phyloP scores from a whole-genome alignment of 495 filamentous ascomycete species.

The Xylaria nigripes region DNA sequence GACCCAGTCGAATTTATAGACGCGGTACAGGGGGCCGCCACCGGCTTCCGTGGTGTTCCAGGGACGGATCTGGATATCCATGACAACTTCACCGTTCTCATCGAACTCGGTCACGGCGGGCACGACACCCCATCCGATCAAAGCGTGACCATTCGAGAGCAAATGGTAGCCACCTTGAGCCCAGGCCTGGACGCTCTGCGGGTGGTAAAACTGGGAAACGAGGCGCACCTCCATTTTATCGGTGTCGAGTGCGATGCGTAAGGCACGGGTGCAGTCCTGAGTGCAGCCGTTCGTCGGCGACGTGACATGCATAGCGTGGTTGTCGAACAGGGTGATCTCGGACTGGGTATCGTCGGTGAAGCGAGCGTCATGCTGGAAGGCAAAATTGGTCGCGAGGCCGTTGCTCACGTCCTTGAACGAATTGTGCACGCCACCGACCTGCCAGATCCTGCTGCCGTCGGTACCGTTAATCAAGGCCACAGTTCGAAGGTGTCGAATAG shows the following conservation, averaged over 20 bases:
- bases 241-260: slow-evolving; percentile 48
- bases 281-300: slow-evolving; percentile 32
- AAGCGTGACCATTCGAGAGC: slow-evolving; percentile 42
- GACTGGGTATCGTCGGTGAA: slow-evolving; percentile 37
- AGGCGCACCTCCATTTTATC: slow-evolving; percentile 36
- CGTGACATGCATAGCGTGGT: slow-evolving; percentile 45
- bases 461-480: slow-evolving; percentile 50
- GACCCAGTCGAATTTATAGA: slow-evolving; percentile 23
- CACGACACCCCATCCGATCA: slow-evolving; percentile 52
- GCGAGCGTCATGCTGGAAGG: slow-evolving; percentile 52
- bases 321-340: slow-evolving; percentile 48
- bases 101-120: slow-evolving; percentile 48
- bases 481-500: slow-evolving; percentile 44
- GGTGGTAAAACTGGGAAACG: slow-evolving; percentile 25
- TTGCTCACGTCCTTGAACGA: slow-evolving; percentile 39
- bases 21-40: slow-evolving; percentile 21
- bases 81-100: slow-evolving; percentile 38
- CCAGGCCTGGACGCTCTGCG: slow-evolving; percentile 39
- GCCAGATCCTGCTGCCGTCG: slow-evolving; percentile 48
- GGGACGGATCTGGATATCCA: slow-evolving; percentile 24
- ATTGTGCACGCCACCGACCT: slow-evolving; percentile 42
- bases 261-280: slow-evolving; percentile 32
- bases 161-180: slow-evolving; percentile 55
- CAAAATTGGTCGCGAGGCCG: slow-evolving; percentile 38
- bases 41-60: slow-evolving; percentile 12